Conservation (phyloP, 352 stramenopile species). For the Phytophthora sp. region DNA sequence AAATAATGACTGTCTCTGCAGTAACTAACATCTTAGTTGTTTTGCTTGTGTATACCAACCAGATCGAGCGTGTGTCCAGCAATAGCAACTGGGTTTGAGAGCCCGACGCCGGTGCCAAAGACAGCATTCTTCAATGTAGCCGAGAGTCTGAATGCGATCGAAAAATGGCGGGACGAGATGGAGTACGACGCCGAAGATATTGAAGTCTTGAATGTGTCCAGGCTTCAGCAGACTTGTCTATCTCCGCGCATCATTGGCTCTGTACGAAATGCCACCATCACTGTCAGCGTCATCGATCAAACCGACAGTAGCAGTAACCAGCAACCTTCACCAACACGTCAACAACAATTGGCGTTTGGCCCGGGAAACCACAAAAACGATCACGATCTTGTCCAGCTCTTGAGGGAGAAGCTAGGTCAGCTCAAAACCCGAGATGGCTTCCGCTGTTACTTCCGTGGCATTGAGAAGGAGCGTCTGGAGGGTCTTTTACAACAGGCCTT, state of each 20-base stretch:
- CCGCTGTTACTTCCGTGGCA: slow-evolving; percentile 66
- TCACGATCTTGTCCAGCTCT: slow-evolving; percentile 52
- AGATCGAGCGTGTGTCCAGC: slow-evolving; percentile 21
- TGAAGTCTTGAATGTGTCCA: slow-evolving; percentile 22
- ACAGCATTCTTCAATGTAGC: slow-evolving; percentile 74
- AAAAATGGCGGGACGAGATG: slow-evolving; percentile 77
- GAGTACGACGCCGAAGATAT: slow-evolving; percentile 45
- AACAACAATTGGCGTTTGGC: slow-evolving; percentile 25
- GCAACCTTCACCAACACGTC: slow-evolving; percentile 24
- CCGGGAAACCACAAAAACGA: slow-evolving; percentile 54
- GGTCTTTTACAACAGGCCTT: slow-evolving; percentile 58
- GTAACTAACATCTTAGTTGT: slow-evolving; percentile 5
- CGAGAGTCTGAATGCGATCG: slow-evolving; percentile 73
- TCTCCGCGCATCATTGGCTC: slow-evolving; percentile 15
- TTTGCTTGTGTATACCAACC: background rate
- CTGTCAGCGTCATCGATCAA: background rate
- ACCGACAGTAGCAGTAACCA: slow-evolving; percentile 18
- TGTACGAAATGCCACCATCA: background rate
- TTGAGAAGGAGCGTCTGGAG: slow-evolving; percentile 56
- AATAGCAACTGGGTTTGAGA: slow-evolving; percentile 10
- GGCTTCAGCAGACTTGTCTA: slow-evolving; percentile 39
- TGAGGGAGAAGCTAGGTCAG: slow-evolving; percentile 61
- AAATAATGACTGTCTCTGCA: background rate
- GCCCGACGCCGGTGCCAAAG: slow-evolving; percentile 26
- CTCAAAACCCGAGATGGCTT: slow-evolving; percentile 82